These are phyloP conservation scores for Blastobotrys serpentis DNA, from an alignment of 1,139 yeast genomes.

Conservation along the genomic window DNA sequence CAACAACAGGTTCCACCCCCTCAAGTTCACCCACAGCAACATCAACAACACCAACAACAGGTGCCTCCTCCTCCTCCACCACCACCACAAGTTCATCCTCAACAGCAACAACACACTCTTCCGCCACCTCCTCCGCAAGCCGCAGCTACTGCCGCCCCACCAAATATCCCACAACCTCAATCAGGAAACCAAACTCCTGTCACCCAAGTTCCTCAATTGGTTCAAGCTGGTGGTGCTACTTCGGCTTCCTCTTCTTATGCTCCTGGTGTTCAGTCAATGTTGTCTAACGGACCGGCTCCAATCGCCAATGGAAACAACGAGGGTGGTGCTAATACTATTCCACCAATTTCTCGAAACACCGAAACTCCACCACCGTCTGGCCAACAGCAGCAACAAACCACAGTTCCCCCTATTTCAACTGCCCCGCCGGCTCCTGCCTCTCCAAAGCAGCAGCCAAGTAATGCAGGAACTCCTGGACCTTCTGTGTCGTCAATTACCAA, in stretches of 20 bases:
- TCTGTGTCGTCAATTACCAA: constrained; percentile 9
- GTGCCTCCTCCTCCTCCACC: constrained; percentile 25
- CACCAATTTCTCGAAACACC: constrained; percentile 9
- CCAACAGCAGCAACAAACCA: constrained; percentile 19
- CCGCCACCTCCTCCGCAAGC: constrained; percentile 24
- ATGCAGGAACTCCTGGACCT: constrained; percentile 14
- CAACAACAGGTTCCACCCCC: constrained; percentile 24
- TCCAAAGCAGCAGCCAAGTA: constrained; percentile 8
- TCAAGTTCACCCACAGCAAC: constrained; percentile 19
- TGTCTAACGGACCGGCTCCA: constrained; percentile 8
- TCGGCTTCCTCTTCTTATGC: constrained; percentile 25
- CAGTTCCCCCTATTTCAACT: too few relatives aligned
- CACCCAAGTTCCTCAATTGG: constrained; percentile 15
- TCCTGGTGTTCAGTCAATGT: constrained; percentile 3
- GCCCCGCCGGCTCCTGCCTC: too few relatives aligned
- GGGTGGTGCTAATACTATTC: neutral
- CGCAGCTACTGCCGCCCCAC: constrained; percentile 23
- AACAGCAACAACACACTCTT: constrained; percentile 24
- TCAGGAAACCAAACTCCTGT: constrained; percentile 15
- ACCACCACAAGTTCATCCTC: constrained; percentile 25
- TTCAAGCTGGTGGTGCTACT: constrained; percentile 26
- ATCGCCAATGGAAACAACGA: constrained; percentile 5
- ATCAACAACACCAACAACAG: too few relatives aligned
- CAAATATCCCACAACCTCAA: constrained; percentile 21
- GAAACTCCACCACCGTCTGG: constrained; percentile 17